Base-by-base conservation (phyloP, 305 asterid species). In the Solanum hybrid region DNA sequence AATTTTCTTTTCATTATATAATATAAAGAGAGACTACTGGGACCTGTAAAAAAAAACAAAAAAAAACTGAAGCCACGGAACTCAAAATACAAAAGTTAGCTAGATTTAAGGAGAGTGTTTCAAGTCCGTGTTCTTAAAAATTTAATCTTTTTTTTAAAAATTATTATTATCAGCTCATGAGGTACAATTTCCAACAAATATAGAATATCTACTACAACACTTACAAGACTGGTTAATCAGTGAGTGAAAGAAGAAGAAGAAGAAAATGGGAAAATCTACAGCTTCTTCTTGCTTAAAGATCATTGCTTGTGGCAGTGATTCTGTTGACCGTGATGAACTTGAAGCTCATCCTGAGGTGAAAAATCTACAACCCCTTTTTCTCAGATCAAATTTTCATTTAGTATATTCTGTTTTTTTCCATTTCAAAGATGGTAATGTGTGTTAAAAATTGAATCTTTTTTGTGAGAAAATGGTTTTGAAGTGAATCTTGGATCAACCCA, bases 281-380 rank as follows among this genome's bases (percentile, higher is more conserved):
- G 92, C 95, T 32, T 7, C 89, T 36, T 94, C 99, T 24, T 97
- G 99, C 93, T 94, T 97, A 89, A 95, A 95, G 95, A 94, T 96
- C 94, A 93, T 97, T 89, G 36, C 95, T 91, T 97, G 99, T 87
- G 99, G 94, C 89, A 89, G 95, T 92, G 97, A 94, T 86, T 93
- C 98, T 34, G 94, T 94, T 88, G 99, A 94, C 78, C 94, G 92
- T 34, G 98, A 95, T 89, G 98, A 95, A 92, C 93, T 96, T 89
- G 95, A 94, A 89, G 91, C 92, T 88, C 90, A 93, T 88, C 92
- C 96, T 82, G 93, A 96, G 92, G 99, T 97, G 93, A 22, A 73
- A 79, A 75, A 80, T 88, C 5, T 88, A 11, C 6, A 77, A 10
- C 85, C 56, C 27, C 45, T 88, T 88, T 78, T 88, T n/a, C 6